phyloP scores from a whole-genome alignment of 2,329 filamentous ascomycete genomes.

The Aplosporella prunicola region DNA sequence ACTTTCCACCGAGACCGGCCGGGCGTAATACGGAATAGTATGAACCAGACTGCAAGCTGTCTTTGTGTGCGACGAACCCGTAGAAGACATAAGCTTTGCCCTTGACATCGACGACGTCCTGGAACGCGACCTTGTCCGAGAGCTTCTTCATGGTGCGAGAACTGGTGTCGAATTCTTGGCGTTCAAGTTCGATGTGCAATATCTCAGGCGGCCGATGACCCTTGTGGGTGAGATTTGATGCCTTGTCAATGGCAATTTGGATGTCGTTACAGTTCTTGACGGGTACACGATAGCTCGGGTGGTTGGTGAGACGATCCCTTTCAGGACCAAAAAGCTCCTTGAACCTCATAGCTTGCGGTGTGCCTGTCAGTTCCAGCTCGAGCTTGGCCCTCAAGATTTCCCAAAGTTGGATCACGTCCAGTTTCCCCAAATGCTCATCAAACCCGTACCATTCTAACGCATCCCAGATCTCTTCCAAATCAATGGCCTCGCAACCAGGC shows the following conservation, averaged over 20 bases:
- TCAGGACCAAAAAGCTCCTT: slow-evolving; percentile 39
- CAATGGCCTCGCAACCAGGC: slow-evolving; percentile 24
- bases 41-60: slow-evolving; percentile 47
- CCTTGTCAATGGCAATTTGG: slow-evolving; percentile 32
- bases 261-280: slow-evolving; percentile 28
- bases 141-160: slow-evolving; percentile 49
- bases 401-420: slow-evolving; percentile 48
- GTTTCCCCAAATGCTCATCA: slow-evolving; percentile 28
- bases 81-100: slow-evolving; percentile 46
- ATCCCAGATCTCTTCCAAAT: slow-evolving; percentile 26
- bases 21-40: slow-evolving; percentile 54
- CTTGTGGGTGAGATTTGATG: slow-evolving; percentile 18
- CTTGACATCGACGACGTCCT: slow-evolving; percentile 44
- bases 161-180: slow-evolving; percentile 46
- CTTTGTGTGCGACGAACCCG: slow-evolving; percentile 51
- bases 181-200: slow-evolving; percentile 47
- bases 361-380: slow-evolving; percentile 43
- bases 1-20: slow-evolving; percentile 44
- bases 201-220: slow-evolving; percentile 35
- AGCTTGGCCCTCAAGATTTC: slow-evolving; percentile 43
- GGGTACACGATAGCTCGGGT: slow-evolving; percentile 24
- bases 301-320: slow-evolving; percentile 18
- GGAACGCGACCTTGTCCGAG: slow-evolving; percentile 45
- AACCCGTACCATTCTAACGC: slow-evolving; percentile 33
- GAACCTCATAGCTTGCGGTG: slow-evolving; percentile 31